Evolutionary conservation across 2,329 filamentous ascomycete species (phyloP), one percentile per base, ranked within the genome.

Genomic region (Bipolaris gigantea): DNA sequence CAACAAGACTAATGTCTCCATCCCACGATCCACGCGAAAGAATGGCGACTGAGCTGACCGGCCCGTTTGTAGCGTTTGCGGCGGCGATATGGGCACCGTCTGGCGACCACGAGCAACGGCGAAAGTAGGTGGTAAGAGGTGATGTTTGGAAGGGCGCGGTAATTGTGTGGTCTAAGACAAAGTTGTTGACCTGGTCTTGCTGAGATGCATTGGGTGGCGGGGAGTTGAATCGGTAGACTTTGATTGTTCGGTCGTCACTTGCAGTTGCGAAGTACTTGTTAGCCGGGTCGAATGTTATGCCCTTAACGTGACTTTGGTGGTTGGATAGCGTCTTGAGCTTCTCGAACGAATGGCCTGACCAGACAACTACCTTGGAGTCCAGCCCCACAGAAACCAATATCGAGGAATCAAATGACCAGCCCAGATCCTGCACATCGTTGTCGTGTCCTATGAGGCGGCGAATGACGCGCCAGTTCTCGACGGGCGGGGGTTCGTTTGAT

Each of bases 211-310:
- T 97, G 9, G 94, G 90, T 1, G 88, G 84, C 0, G 94, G 73
- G 1, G 93, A 89, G 2, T 90, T 96, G 74, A 97, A 99, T 55
- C 92, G 87, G 76, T 96, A 97, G 66, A 99, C 90, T 73, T 96
- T 96, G 76, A 99, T 96, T 2, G 92, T 93, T 55, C 94, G 87
- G 75, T 99, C 94, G 73, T 99, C 94, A 76, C 92, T 96, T 2
- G 95, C 92, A 0, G 95, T 99, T 15, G 95, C 94, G 75, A 99
- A 99, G 80, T 96, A 99, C 73, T 97, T 99, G 79, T 97, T 97
- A 38, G 94, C 94, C 0, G 94, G 94, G 71, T 99, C 94, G 71
- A 99, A 99, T 0, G 93, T 96, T 67, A 99, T 95, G 58, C 95
- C 94, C 75, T 99, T 99, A 78, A 99, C 94, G 73, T 97, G 95